Evolutionary conservation across 2,329 filamentous ascomycete species (phyloP).

Genomic region (Xylaria polymorpha): DNA sequence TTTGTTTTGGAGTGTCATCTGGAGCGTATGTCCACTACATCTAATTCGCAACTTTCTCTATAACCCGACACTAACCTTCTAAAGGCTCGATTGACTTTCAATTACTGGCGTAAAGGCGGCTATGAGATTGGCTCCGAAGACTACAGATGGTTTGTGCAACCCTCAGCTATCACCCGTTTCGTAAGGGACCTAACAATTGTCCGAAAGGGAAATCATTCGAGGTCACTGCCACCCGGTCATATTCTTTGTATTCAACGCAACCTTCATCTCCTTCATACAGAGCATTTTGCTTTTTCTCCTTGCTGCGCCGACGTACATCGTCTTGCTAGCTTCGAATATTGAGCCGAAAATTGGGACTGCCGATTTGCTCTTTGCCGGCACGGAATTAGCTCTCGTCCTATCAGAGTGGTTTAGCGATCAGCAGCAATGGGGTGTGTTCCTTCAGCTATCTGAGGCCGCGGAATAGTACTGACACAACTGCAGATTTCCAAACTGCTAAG

Average conservation of each 20-base stretch:
- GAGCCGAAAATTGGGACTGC: conserved; percentile 60
- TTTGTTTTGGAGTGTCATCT: conserved; percentile 75
- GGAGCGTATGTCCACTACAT: conserved; percentile 73
- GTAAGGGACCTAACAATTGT: conserved; percentile 39
- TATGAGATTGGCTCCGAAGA: conserved; percentile 92
- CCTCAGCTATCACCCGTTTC: neutral
- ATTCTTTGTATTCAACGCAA: conserved; percentile 87
- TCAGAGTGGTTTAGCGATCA: conserved; percentile 87
- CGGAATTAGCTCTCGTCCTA: conserved; percentile 63
- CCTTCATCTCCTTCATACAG: conserved; percentile 90
- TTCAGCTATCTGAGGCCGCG: neutral
- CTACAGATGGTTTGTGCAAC: conserved; percentile 77
- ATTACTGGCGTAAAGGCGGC: conserved; percentile 96
- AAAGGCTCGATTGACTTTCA: conserved; percentile 85
- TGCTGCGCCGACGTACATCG: conserved; percentile 80
- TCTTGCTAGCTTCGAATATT: conserved; percentile 78
- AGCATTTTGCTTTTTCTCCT: conserved; percentile 83
- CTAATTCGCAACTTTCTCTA: conserved; percentile 20
- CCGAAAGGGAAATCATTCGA: conserved; percentile 74
- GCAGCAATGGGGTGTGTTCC: conserved; percentile 82
- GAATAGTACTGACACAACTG: conserved; percentile 35
- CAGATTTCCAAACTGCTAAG: conserved; percentile 86
- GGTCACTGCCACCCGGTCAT: conserved; percentile 69
- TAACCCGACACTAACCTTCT: conserved; percentile 41
- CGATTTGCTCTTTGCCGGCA: conserved; percentile 62